Evolutionary conservation across 148 eudicot genomes (phyloP).

Genomic region (Nyssa sinensis): DNA sequence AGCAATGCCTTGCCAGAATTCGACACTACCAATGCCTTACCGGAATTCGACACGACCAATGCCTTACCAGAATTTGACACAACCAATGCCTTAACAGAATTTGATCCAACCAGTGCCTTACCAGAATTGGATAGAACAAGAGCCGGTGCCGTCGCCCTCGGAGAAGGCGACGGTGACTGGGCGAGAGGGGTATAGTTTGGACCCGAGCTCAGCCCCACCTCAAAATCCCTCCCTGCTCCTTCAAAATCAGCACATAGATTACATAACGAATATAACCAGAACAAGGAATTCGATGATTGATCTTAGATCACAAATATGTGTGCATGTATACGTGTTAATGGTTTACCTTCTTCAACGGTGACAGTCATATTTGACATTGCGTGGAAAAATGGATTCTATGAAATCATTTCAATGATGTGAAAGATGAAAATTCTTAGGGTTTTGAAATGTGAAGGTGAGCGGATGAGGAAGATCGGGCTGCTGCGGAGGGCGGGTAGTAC

Average conservation of each 20-base stretch:
- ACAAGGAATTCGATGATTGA: background rate
- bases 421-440: background rate
- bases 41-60: conserved; percentile 27
- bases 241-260: conserved; percentile 5
- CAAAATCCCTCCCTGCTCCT: conserved; percentile 29
- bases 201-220: conserved; percentile 21
- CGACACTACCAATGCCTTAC: conserved; percentile 29
- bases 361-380: background rate
- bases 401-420: background rate
- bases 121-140: conserved; percentile 21
- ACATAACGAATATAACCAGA: background rate
- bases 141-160: conserved; percentile 6
- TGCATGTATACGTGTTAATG: background rate
- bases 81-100: conserved; percentile 25
- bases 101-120: conserved; percentile 29
- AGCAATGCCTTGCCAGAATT: conserved; percentile 43
- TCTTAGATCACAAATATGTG: background rate
- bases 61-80: conserved; percentile 30
- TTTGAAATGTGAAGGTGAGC: background rate
- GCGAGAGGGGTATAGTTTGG: background rate
- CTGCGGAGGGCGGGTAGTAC: background rate
- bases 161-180: background rate
- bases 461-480: background rate
- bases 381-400: background rate
- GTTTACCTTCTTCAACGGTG: background rate